phyloP scores from a whole-genome alignment of 345 rosid genomes.

The Ceriops zippeliana region DNA sequence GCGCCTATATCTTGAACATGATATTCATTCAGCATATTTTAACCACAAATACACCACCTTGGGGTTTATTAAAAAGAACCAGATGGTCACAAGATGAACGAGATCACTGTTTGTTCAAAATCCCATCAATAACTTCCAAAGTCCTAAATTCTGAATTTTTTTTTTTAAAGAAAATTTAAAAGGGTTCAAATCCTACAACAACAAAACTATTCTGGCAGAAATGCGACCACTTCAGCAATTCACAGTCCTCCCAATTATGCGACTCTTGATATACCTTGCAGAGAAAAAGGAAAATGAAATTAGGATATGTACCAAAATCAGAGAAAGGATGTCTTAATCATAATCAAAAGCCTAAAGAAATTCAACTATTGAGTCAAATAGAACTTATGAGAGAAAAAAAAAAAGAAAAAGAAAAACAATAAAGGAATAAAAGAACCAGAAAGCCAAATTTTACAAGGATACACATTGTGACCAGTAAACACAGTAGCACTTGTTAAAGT shows the following conservation, averaged over 20 bases:
- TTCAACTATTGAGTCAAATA: not conserved
- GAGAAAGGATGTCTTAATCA: not conserved
- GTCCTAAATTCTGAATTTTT: not conserved
- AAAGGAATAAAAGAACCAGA: slow-evolving; percentile 27
- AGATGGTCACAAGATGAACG: not conserved
- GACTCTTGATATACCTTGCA: slow-evolving; percentile 12
- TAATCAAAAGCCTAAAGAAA: not conserved
- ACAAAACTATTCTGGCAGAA: no score
- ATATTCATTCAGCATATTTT: not conserved
- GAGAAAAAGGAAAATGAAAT: not conserved
- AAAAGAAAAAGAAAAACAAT: no score
- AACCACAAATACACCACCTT: not conserved
- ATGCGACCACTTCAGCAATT: not conserved
- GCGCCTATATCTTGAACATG: no score
- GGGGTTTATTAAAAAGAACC: not conserved
- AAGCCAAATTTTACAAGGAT: slow-evolving; percentile 21
- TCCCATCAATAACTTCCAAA: not conserved
- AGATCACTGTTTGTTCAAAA: not conserved
- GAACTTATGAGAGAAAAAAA: no score
- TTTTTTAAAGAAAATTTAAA: not conserved
- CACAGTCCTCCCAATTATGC: slow-evolving; percentile 7
- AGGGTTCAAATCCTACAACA: not conserved
- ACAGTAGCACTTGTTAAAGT: no score
- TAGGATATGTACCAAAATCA: not conserved
- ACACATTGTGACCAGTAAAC: no score